These are phyloP conservation scores for Pisolithus microcarpus DNA, from an alignment of 768 basidiomycete species.

Conservation along the genomic window DNA sequence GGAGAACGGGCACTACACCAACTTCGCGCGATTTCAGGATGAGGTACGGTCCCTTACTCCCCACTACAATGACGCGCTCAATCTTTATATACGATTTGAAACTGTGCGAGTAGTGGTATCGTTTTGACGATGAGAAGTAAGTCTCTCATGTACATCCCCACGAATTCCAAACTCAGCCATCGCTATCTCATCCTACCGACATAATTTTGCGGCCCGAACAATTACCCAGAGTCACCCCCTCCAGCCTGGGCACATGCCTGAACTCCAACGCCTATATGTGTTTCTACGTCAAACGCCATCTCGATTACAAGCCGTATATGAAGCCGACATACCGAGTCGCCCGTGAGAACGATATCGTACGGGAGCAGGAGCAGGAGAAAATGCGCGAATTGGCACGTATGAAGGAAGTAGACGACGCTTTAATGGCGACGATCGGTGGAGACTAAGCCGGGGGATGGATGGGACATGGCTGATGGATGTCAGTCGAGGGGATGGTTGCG, in stretches of 20 bases:
- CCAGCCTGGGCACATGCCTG: conserved; percentile 62
- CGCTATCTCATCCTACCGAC: no score
- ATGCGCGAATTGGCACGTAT: conserved; percentile 47
- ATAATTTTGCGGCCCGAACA: no score
- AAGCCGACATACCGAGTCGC: conserved; percentile 62
- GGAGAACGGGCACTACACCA: conserved; percentile 92
- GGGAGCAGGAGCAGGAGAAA: conserved; percentile 50
- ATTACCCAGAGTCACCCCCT: conserved; percentile 54
- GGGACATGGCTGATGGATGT: no score
- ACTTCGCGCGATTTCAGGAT: conserved; percentile 76
- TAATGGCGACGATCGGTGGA: conserved; percentile 40
- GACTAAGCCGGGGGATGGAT: conserved; percentile 8
- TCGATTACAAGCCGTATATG: conserved; percentile 72
- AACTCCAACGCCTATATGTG: conserved; percentile 86
- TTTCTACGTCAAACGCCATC: conserved; percentile 85
- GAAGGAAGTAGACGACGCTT: conserved; percentile 59
- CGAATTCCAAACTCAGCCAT: no score
- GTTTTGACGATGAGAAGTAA: conserved; percentile 91
- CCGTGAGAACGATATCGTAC: conserved; percentile 58
- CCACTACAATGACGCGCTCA: background rate
- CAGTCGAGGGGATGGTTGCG: no score
- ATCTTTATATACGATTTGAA: background rate
- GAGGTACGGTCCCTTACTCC: conserved; percentile 48
- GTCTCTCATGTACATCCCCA: conserved; percentile 13
- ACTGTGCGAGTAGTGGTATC: conserved; percentile 64